Percentiles rank a stretch among this genome's conserved stretches.
phyloP scores from a whole-genome alignment of 108 stramenopile species.

The Fragilaria crotonensis region DNA sequence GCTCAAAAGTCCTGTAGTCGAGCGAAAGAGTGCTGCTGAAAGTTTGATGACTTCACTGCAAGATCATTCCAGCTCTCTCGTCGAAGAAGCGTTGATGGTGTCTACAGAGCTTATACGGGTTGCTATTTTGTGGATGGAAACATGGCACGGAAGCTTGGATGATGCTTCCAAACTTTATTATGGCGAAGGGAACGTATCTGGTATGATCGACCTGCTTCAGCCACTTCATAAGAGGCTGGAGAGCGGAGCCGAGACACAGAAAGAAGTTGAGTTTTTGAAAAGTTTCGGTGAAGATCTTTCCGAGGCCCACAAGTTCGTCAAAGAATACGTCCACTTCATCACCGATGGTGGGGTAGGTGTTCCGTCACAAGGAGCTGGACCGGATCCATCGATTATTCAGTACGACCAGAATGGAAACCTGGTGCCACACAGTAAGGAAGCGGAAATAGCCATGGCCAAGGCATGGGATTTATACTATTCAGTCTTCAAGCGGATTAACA shows the following conservation, averaged over 20 bases:
- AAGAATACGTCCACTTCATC: slow-evolving; percentile 50
- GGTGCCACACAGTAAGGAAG: slow-evolving; percentile 57
- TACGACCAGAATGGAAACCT: slow-evolving; percentile 34
- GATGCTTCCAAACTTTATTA: slow-evolving; percentile 90
- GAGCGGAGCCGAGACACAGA: slow-evolving; percentile 64
- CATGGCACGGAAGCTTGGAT: slow-evolving; percentile 97
- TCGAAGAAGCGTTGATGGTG: slow-evolving; percentile 93
- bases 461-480: slow-evolving; percentile 98
- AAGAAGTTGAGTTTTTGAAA: slow-evolving; percentile 78
- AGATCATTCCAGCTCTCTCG: slow-evolving; percentile 77
- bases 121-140: slow-evolving; percentile 98
- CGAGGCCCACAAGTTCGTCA: slow-evolving; percentile 68
- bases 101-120: slow-evolving; percentile 96
- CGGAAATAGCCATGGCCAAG: slow-evolving; percentile 83
- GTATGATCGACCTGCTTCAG: slow-evolving; percentile 83
- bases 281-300: slow-evolving; percentile 71
- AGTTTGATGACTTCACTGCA: slow-evolving; percentile 80
- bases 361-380: slow-evolving; percentile 47
- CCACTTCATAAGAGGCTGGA: slow-evolving; percentile 82
- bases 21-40: slow-evolving; percentile 88
- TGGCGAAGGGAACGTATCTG: slow-evolving; percentile 91
- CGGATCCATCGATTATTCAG: slow-evolving; percentile 18
- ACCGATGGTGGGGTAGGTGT: slow-evolving; percentile 49
- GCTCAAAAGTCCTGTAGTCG: slow-evolving; percentile 78
- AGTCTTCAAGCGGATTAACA: slow-evolving; percentile 93